Base-by-base conservation (phyloP, 768 basidiomycete species). In the Lentinula detonsa region DNA sequence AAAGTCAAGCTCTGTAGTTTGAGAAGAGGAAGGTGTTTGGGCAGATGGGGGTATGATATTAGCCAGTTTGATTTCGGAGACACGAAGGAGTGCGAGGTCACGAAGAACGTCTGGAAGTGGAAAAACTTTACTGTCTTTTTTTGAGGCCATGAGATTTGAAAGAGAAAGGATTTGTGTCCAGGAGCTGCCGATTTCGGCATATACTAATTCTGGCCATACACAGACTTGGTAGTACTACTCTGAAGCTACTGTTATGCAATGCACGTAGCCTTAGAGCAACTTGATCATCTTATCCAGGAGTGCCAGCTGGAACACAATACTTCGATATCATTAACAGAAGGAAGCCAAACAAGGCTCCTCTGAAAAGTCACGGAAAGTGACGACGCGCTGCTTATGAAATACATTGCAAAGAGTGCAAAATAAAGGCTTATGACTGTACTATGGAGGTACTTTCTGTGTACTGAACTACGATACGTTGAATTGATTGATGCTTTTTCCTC, bases 61-160 rank as follows among this genome's bases (percentile, higher is more conserved):
- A 82, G 64, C 62, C 80, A 74, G 49, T 21, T 43, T 49, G 28
- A 81, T 62, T 23, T 80, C 82, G 9, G 86, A 84, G 31, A 83
- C 83, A 33, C 87, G 82, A 18, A 92, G 74, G 35, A 90, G 71
- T 5, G 90, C 89, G 23, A 93, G 81, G 71, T 93, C 91, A 11
- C 81, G 85, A 40, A 91, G 77, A 6, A 84, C 85, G 60, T 84
- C 80, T 61, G 76, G 71, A 34, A 90, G 77, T 6, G 83, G 74
- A 45, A 91, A 76, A 11, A 84, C 80, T 62, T 84, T 79, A 21
- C 60, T 67, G 58, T 74, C 73, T 75, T 76, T 46, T 18, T 56
- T 42, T 7, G 33, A 35, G 16, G 54, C 34, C 54, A 56, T 56
- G 37, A 15, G 9, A 33, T 28, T 52, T n/a, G 15, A 31, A 23